phyloP scores from a whole-genome alignment of 2,329 filamentous ascomycete genomes.

The Hypocrella siamensis region DNA sequence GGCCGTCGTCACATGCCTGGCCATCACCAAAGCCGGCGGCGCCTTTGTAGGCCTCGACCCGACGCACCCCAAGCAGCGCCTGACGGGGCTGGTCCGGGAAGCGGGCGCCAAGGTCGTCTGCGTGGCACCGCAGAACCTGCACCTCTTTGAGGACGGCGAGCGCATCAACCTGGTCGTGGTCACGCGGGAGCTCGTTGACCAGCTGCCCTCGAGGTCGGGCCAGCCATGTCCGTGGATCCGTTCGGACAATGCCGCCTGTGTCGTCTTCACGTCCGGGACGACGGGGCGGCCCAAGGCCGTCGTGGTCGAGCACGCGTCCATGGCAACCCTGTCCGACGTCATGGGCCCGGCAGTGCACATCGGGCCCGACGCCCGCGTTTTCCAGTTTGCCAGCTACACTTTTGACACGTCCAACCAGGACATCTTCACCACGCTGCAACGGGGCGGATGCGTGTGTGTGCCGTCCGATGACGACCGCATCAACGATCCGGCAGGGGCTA shows the following conservation, averaged over 20 bases:
- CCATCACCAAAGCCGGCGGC: conserved; percentile 13
- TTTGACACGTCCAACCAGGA: conserved; percentile 5
- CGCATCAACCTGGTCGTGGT: not conserved
- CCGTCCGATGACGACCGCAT: conserved; percentile 31
- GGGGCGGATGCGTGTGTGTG: conserved; percentile 6
- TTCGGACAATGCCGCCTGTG: conserved; percentile 2
- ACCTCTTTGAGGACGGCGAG: conserved; percentile 4
- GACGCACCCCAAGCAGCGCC: conserved; percentile 7
- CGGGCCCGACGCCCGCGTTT: conserved; percentile 2
- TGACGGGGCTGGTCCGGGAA: conserved; percentile 5
- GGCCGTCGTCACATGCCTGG: conserved; percentile 11
- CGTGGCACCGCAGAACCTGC: conserved; percentile 3
- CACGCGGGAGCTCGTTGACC: conserved; percentile 5
- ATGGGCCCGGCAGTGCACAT: conserved; percentile 1
- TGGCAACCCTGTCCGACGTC: conserved; percentile 3
- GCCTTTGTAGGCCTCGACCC: conserved; percentile 13
- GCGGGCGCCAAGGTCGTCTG: not conserved
- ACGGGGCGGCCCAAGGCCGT: conserved; percentile 9
- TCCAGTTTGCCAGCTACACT: conserved; percentile 5
- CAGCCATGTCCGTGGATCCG: conserved; percentile 9
- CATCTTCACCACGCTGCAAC: conserved; percentile 2
- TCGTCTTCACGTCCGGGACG: conserved; percentile 8
- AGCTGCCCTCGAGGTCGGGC: not conserved
- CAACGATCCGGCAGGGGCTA: conserved; percentile 26
- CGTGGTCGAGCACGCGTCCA: conserved; percentile 5